A percentile compares a stretch with the other conserved stretches of the same genome.
Conservation (phyloP, 768 basidiomycete genomes). For the Tricholoma matsutake region DNA sequence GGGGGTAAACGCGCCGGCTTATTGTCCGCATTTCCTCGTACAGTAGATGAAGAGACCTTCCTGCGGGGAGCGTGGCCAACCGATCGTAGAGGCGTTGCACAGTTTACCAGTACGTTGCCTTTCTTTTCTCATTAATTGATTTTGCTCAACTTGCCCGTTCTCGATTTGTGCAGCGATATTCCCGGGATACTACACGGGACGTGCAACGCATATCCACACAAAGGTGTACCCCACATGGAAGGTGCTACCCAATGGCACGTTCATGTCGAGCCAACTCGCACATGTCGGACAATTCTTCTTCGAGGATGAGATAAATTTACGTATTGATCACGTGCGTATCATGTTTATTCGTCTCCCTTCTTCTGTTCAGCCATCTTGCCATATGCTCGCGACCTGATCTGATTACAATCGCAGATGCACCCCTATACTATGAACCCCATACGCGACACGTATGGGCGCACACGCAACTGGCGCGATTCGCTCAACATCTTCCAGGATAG, state of each 20-base stretch:
- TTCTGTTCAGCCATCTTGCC: background rate
- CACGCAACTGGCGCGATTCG: conserved; percentile 50
- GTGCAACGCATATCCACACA: conserved; percentile 53
- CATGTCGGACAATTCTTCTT: conserved; percentile 59
- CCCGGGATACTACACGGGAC: conserved; percentile 56
- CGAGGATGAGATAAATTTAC: conserved; percentile 47
- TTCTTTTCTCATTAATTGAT: background rate
- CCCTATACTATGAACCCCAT: conserved; percentile 52
- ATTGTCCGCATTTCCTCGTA: conserved; percentile 43
- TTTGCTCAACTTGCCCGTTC: background rate
- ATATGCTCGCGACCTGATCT: background rate
- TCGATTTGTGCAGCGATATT: conserved; percentile 39
- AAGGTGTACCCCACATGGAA: conserved; percentile 54
- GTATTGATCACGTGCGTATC: conserved; percentile 41
- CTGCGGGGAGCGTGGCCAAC: conserved; percentile 55
- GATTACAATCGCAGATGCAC: conserved; percentile 36
- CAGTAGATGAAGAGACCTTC: conserved; percentile 41
- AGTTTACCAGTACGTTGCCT: conserved; percentile 45
- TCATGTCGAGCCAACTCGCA: conserved; percentile 38
- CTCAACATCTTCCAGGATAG: conserved; percentile 53
- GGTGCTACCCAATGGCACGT: conserved; percentile 41
- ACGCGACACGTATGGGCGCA: conserved; percentile 43
- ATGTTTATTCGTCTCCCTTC: background rate
- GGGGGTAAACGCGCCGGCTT: conserved; percentile 44
- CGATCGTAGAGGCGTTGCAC: conserved; percentile 48